Percentiles rank a stretch among this genome's conserved stretches.
phyloP scores from a whole-genome alignment of 2,329 filamentous ascomycete species.

The Fusarium vanettenii region DNA sequence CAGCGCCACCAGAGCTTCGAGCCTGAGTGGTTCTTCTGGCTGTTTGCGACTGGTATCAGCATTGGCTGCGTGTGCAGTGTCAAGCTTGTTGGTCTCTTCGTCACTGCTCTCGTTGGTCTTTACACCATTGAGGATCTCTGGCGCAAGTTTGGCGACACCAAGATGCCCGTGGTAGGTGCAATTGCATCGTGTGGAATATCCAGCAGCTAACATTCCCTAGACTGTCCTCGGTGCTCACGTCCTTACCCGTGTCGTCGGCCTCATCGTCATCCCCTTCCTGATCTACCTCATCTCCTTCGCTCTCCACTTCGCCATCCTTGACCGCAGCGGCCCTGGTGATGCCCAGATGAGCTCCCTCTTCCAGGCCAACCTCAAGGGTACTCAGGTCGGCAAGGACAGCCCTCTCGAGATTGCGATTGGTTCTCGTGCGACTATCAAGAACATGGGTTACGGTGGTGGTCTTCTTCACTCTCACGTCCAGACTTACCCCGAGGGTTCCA shows the following conservation, averaged over 20 bases:
- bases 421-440: conserved; percentile 93
- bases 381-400: conserved; percentile 93
- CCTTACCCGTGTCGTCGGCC: conserved; percentile 80
- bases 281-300: conserved; percentile 98
- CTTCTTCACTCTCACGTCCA: conserved; percentile 96
- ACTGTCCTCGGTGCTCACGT: conserved; percentile 81
- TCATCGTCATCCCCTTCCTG: conserved; percentile 88
- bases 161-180: conserved; percentile 81
- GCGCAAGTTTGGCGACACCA: conserved; percentile 96
- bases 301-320: conserved; percentile 91
- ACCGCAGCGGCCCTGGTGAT: conserved; percentile 94
- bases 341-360: conserved; percentile 99
- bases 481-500: conserved; percentile 93
- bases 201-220: conserved; percentile 40
- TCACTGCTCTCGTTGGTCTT: conserved; percentile 91
- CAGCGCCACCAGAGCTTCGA: conserved; percentile 88
- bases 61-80: conserved; percentile 99
- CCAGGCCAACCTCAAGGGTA: conserved; percentile 95
- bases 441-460: conserved; percentile 98
- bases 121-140: conserved; percentile 98
- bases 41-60: conserved; percentile 91
- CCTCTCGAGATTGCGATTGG: conserved; percentile 92
- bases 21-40: conserved; percentile 92
- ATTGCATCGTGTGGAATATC: not conserved
- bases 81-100: conserved; percentile 97